Conservation (phyloP, 805 yeast species). For the Lachancea dasiensis region DNA sequence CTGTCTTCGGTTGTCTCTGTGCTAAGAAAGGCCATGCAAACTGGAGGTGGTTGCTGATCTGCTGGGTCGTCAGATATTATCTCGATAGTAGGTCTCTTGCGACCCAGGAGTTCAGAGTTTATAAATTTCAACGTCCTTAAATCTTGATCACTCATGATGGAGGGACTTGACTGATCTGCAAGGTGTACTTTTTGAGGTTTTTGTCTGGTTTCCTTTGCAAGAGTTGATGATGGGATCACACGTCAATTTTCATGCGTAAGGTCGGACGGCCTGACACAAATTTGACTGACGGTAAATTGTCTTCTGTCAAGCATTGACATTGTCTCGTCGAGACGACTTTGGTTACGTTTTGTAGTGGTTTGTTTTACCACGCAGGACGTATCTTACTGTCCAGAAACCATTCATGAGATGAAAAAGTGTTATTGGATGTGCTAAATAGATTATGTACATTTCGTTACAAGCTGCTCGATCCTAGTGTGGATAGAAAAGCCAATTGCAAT, state of each 20-base stretch:
- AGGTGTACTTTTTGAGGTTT: constrained; percentile 3
- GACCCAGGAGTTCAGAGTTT: constrained; percentile 18
- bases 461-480: neutral
- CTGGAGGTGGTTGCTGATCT: constrained; percentile 10
- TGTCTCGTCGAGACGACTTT: too few relatives aligned
- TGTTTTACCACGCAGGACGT: too few relatives aligned
- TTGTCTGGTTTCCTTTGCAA: neutral
- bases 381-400: too few relatives aligned
- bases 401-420: too few relatives aligned
- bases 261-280: too few relatives aligned
- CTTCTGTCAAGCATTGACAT: neutral
- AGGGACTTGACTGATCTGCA: neutral
- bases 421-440: constrained; percentile 1
- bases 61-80: constrained; percentile 6
- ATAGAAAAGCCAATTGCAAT: constrained; percentile 3
- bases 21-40: constrained; percentile 19
- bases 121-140: constrained; percentile 13
- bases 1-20: constrained; percentile 30
- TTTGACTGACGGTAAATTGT: neutral
- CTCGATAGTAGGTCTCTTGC: constrained; percentile 17
- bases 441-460: constrained; percentile 7
- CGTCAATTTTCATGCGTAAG: too few relatives aligned
- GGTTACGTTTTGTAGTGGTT: too few relatives aligned
- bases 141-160: constrained; percentile 4
- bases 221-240: too few relatives aligned